These are phyloP conservation scores for Aspergillus melleus DNA, from an alignment of 2,329 filamentous ascomycete species.

Conservation along the genomic window DNA sequence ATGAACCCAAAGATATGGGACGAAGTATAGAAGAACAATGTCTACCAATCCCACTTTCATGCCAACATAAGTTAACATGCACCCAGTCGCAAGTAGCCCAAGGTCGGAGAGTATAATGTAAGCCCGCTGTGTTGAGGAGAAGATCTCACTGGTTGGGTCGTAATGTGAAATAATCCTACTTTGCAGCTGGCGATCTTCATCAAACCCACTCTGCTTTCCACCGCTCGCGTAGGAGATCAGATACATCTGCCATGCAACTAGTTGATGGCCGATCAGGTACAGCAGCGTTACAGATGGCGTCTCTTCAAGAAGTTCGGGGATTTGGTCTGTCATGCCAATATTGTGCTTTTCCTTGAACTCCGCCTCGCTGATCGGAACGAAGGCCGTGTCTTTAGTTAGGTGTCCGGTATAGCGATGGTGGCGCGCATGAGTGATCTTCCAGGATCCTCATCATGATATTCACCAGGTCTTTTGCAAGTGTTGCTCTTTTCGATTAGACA, in stretches of 20 bases:
- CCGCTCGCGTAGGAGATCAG: slow-evolving; percentile 60
- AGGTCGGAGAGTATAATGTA: slow-evolving; percentile 62
- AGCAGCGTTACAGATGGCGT: slow-evolving; percentile 58
- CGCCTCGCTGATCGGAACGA: slow-evolving; percentile 54
- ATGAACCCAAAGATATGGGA: slow-evolving; percentile 70
- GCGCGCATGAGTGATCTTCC: slow-evolving; percentile 68
- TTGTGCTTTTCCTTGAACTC: slow-evolving; percentile 39
- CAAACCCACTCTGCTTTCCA: slow-evolving; percentile 43
- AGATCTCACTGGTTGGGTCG: slow-evolving; percentile 62
- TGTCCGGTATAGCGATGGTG: slow-evolving; percentile 70
- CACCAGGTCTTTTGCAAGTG: too few species aligned
- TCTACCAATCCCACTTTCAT: slow-evolving; percentile 58
- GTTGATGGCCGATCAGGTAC: slow-evolving; percentile 61
- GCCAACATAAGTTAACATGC: slow-evolving; percentile 53
- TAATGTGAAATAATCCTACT: slow-evolving; percentile 48
- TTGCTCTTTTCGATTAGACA: too few species aligned
- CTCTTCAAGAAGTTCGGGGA: slow-evolving; percentile 57
- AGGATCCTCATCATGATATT: slow-evolving; percentile 42
- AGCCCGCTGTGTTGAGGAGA: slow-evolving; percentile 57
- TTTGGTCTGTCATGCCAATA: slow-evolving; percentile 47
- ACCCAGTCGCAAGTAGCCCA: slow-evolving; percentile 55
- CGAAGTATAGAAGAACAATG: slow-evolving; percentile 59
- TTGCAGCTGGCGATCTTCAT: too few species aligned
- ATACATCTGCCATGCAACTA: slow-evolving; percentile 66
- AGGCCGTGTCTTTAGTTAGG: slow-evolving; percentile 67